Percentiles rank a stretch among this genome's conserved stretches.
Evolutionary conservation across 73 alveolate genomes (phyloP).

Genomic region (Paramecium octaurelia): DNA sequence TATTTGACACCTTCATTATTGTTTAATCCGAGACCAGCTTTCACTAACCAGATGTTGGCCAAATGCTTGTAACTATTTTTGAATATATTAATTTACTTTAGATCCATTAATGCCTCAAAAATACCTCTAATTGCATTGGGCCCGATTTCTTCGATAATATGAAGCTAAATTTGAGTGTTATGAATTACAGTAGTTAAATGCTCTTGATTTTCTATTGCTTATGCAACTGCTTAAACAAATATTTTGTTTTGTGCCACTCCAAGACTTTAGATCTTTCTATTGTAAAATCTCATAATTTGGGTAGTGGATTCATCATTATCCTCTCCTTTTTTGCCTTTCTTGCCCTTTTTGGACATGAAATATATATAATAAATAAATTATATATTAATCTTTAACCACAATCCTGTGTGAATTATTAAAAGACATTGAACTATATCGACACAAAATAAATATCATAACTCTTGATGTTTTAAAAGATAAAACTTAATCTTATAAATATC

Average conservation of each 20-base stretch:
- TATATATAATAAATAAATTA: neutral
- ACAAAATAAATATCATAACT: neutral
- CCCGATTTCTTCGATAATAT: conserved; percentile 47
- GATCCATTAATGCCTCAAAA: conserved; percentile 56
- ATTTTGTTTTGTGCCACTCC: conserved; percentile 39
- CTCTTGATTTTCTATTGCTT: conserved; percentile 31
- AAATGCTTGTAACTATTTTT: conserved; percentile 44
- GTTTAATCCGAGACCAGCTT: conserved; percentile 49
- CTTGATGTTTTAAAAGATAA: neutral
- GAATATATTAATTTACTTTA: neutral
- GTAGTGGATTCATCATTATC: conserved; percentile 43
- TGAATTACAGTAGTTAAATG: conserved; percentile 11
- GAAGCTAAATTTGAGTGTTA: neutral
- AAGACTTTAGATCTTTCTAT: neutral
- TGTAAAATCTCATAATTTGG: conserved; percentile 12
- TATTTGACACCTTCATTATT: conserved; percentile 60
- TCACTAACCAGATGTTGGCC: conserved; percentile 41
- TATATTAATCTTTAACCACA: neutral
- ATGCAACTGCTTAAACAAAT: conserved; percentile 39
- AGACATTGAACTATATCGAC: neutral
- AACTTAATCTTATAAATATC: neutral
- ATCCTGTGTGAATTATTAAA: neutral
- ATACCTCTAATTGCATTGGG: conserved; percentile 56
- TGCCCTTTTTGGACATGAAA: conserved; percentile 52
- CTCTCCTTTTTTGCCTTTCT: conserved; percentile 33